Evolutionary conservation across 2,329 filamentous ascomycete genomes (phyloP).

Genomic region (Ceratocystis ficicola): DNA sequence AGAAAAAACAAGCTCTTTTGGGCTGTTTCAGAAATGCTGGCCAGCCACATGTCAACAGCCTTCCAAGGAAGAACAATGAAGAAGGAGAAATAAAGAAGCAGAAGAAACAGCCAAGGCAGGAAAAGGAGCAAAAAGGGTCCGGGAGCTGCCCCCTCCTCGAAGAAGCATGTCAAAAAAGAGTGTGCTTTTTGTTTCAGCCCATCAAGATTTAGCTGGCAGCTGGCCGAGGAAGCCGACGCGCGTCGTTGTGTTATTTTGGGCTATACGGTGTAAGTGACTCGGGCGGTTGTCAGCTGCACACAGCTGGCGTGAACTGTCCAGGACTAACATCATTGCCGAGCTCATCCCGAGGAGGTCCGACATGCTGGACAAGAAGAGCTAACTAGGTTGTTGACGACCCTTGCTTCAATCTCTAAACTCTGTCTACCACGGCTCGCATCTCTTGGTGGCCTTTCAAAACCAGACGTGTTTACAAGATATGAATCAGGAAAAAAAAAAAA

Average conservation of each 20-base stretch:
- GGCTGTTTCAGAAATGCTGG: constrained; percentile 4
- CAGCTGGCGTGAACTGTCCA: background rate
- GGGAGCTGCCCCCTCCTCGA: background rate
- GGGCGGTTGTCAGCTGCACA: background rate
- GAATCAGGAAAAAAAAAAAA: background rate
- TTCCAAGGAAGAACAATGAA: constrained; percentile 4
- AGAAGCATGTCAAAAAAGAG: constrained; percentile 1
- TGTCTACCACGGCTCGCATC: background rate
- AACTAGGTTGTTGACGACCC: background rate
- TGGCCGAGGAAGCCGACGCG: background rate
- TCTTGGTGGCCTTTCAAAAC: background rate
- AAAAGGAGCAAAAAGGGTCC: background rate
- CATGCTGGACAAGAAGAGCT: background rate
- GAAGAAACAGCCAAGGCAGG: background rate
- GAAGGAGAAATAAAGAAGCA: background rate
- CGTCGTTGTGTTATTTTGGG: background rate
- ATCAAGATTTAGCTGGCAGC: background rate
- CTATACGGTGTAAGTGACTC: background rate
- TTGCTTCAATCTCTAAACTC: background rate
- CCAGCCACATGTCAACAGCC: constrained; percentile 4
- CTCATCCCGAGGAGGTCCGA: background rate
- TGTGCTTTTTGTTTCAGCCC: background rate
- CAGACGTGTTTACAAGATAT: background rate
- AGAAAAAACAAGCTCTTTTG: constrained; percentile 9
- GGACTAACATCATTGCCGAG: background rate